These are phyloP conservation scores for Avena insularis DNA, from an alignment of 176 grass and related monocot genomes.

Conservation along the genomic window DNA sequence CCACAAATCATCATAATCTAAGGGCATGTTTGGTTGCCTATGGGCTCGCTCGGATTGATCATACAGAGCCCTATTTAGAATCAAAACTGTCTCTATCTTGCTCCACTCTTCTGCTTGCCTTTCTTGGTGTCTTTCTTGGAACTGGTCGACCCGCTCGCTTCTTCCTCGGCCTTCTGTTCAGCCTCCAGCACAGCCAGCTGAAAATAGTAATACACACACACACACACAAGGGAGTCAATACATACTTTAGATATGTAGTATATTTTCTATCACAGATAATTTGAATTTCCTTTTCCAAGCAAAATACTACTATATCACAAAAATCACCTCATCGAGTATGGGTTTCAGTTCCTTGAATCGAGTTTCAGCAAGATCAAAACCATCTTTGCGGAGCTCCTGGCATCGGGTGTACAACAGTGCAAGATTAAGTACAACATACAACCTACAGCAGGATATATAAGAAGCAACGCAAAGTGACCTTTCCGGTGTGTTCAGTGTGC, in stretches of 20 bases:
- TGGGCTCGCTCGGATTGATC: too few relatives aligned
- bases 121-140: slow-evolving; percentile 77
- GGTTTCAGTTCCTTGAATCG: slow-evolving; percentile 94
- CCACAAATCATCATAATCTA: too few relatives aligned
- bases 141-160: slow-evolving; percentile 58
- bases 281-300: background rate
- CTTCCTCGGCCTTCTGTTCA: slow-evolving; percentile 95
- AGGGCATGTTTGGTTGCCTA: too few relatives aligned
- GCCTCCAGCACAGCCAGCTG: slow-evolving; percentile 88
- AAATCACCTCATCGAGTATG: slow-evolving; percentile 89
- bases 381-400: slow-evolving; percentile 96
- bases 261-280: background rate
- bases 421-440: slow-evolving; percentile 44
- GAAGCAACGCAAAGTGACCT: slow-evolving; percentile 50
- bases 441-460: background rate
- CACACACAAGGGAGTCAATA: background rate
- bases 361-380: slow-evolving; percentile 88
- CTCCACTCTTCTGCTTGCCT: slow-evolving; percentile 62
- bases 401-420: background rate
- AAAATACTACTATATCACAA: background rate
- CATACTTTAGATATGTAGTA: background rate
- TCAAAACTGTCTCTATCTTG: slow-evolving; percentile 45
- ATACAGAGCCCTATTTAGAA: background rate
- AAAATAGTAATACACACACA: slow-evolving; percentile 4
- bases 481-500: slow-evolving; percentile 98